Evolutionary conservation across 208 protist genomes (phyloP).

Genomic region (Crithidia brevicula): DNA sequence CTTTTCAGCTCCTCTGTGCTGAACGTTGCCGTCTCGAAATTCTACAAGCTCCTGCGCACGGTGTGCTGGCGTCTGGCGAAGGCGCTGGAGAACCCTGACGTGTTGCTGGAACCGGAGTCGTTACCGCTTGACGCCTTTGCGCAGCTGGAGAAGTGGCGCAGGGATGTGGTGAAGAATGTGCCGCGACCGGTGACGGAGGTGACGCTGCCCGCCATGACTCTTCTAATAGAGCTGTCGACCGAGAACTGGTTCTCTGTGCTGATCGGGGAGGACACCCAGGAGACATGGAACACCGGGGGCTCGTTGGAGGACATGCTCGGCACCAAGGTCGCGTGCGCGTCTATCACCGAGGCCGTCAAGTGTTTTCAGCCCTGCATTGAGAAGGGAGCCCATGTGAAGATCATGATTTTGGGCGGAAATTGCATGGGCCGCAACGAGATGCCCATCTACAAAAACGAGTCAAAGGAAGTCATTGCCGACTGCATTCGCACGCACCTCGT

Average conservation of each 20-base stretch:
- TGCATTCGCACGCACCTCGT: constrained; percentile 18
- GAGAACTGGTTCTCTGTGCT: constrained; percentile 17
- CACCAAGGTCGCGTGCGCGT: neutral
- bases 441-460: constrained; percentile 18
- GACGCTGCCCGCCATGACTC: constrained; percentile 7
- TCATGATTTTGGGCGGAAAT: constrained; percentile 10
- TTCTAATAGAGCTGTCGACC: constrained; percentile 10
- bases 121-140: constrained; percentile 7
- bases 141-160: constrained; percentile 17
- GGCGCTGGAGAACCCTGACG: neutral
- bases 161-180: neutral
- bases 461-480: constrained; percentile 4
- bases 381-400: constrained; percentile 13
- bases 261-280: constrained; percentile 22
- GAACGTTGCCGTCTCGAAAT: constrained; percentile 7
- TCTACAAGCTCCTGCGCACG: constrained; percentile 7
- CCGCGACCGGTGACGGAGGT: constrained; percentile 2
- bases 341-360: constrained; percentile 6
- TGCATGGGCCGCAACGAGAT: neutral
- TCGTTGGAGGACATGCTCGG: constrained; percentile 20
- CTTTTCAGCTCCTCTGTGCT: constrained; percentile 15
- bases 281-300: constrained; percentile 20
- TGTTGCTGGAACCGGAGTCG: neutral
- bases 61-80: constrained; percentile 4
- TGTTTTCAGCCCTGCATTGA: constrained; percentile 22